Conservation (phyloP, 345 rosid species). For the Corymbia maculata region DNA sequence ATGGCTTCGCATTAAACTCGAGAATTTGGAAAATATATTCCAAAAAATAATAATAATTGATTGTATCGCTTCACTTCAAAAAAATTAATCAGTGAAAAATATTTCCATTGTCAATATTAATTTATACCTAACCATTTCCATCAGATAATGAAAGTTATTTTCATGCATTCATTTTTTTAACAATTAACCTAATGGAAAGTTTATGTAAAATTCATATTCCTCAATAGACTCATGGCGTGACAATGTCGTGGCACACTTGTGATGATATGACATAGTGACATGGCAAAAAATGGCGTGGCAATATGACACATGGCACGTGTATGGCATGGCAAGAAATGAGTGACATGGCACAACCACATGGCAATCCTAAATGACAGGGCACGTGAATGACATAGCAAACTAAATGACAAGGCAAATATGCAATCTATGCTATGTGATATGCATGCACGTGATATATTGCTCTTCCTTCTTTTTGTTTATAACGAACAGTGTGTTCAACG, state of each 20-base stretch:
- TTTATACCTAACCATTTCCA: neutral
- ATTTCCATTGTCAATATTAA: neutral
- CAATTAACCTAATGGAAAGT: neutral
- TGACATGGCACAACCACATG: neutral
- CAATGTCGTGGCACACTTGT: neutral
- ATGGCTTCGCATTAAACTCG: neutral
- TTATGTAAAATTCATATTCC: neutral
- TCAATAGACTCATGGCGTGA: neutral
- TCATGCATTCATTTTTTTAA: neutral
- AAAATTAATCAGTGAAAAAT: neutral
- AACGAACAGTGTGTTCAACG: too few species aligned
- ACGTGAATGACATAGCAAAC: neutral
- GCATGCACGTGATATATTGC: too few species aligned
- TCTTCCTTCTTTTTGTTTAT: too few species aligned
- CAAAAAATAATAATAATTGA: neutral
- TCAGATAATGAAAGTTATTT: neutral
- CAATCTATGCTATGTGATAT: neutral
- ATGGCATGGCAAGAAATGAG: neutral
- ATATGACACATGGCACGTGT: neutral
- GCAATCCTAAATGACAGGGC: neutral
- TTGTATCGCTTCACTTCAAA: neutral
- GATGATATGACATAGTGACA: neutral
- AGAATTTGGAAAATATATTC: neutral
- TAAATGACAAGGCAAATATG: neutral
- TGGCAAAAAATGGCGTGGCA: neutral